Evolutionary conservation across 2,329 filamentous ascomycete species (phyloP).

Genomic region (Venturia pyrina): DNA sequence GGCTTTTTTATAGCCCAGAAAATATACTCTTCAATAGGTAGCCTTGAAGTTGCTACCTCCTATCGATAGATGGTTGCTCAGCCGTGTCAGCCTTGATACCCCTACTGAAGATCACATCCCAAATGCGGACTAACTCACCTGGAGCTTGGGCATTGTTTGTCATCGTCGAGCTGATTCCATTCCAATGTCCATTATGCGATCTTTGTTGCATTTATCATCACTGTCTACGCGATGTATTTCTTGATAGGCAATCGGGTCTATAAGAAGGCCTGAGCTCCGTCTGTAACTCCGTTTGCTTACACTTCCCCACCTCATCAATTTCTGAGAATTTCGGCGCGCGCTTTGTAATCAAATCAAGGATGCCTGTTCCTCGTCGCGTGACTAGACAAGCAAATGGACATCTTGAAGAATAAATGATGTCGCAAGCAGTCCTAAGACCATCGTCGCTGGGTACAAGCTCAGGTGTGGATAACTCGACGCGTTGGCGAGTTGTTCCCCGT

Average conservation of each 20-base stretch:
- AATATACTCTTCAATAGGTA: too few relatives aligned
- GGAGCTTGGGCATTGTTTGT: neutral
- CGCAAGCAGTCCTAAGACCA: neutral
- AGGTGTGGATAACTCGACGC: neutral
- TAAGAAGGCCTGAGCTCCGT: too few relatives aligned
- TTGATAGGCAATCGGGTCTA: too few relatives aligned
- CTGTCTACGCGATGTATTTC: too few relatives aligned
- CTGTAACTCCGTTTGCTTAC: neutral
- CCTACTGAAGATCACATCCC: neutral
- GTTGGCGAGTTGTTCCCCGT: neutral
- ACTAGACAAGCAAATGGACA: neutral
- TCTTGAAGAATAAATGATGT: neutral
- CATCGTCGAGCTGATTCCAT: too few relatives aligned
- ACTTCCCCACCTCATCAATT: too few relatives aligned
- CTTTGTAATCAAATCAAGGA: neutral
- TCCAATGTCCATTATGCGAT: too few relatives aligned
- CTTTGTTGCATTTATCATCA: too few relatives aligned
- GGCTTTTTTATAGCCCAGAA: too few relatives aligned
- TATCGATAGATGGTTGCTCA: neutral
- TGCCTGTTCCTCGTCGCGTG: neutral
- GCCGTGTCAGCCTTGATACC: neutral
- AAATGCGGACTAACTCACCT: neutral
- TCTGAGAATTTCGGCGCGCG: too few relatives aligned
- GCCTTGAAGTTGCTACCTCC: neutral
- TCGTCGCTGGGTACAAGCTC: neutral